Percentiles rank a stretch among this genome's conserved stretches.
phyloP scores from a whole-genome alignment of 208 protist genomes.

The Acanthamoeba rhysodes region DNA sequence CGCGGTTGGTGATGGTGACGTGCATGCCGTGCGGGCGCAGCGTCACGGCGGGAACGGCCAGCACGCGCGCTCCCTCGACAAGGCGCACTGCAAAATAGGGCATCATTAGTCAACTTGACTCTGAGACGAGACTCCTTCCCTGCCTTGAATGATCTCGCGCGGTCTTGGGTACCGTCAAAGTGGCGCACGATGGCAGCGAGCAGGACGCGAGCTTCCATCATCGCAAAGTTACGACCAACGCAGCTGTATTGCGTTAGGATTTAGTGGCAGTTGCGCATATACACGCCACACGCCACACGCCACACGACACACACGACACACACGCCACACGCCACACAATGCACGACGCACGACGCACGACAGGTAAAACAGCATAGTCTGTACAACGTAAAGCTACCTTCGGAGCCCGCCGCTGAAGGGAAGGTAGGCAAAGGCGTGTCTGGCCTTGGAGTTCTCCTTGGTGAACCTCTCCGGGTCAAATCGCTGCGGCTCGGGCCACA shows the following conservation, averaged over 20 bases:
- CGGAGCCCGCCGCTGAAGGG: constrained; percentile 74
- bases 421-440: constrained; percentile 64
- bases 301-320: too few species aligned
- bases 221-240: constrained; percentile 74
- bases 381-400: background rate
- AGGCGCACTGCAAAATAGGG: background rate
- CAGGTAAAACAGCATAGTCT: too few species aligned
- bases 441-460: constrained; percentile 46
- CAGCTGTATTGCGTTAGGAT: background rate
- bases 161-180: background rate
- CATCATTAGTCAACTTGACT: too few species aligned
- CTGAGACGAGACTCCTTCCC: too few species aligned
- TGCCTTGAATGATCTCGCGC: too few species aligned
- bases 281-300: background rate
- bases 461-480: constrained; percentile 77
- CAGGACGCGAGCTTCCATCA: constrained; percentile 59
- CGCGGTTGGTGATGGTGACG: background rate
- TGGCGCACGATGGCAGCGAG: constrained; percentile 62
- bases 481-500: constrained; percentile 43
- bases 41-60: constrained; percentile 43
- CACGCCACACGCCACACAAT: too few species aligned
- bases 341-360: too few species aligned
- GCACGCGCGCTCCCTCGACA: background rate
- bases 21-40: constrained; percentile 29
- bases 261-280: background rate